phyloP scores from a whole-genome alignment of 805 yeast species.

The Candida boidinii region DNA sequence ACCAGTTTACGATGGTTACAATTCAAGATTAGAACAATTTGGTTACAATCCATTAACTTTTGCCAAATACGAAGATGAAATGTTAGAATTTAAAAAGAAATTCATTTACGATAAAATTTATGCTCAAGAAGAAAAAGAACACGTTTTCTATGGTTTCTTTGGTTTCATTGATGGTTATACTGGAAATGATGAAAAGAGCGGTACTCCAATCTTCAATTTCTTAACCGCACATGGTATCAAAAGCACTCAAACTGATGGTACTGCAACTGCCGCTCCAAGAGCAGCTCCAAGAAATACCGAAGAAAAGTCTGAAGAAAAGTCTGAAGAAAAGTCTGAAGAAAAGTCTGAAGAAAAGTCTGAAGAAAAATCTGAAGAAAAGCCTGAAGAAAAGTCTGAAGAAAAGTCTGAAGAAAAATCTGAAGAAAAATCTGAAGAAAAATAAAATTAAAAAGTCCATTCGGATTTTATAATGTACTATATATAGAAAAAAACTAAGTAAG shows the following conservation, averaged over 20 bases:
- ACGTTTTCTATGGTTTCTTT: conserved; percentile 84
- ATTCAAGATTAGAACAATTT: conserved; percentile 56
- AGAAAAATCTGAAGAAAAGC: neutral
- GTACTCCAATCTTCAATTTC: conserved; percentile 55
- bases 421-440: too few species aligned
- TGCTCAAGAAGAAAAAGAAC: conserved; percentile 80
- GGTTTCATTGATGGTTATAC: conserved; percentile 81
- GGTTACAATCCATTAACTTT: conserved; percentile 77
- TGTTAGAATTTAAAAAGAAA: conserved; percentile 81
- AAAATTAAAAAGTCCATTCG: too few species aligned
- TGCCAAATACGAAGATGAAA: conserved; percentile 52
- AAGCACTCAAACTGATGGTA: conserved; percentile 10
- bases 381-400: neutral
- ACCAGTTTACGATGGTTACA: conserved; percentile 86
- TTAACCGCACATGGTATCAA: conserved; percentile 38
- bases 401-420: neutral
- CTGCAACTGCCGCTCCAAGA: neutral
- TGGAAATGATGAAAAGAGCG: conserved; percentile 36
- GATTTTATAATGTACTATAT: too few species aligned
- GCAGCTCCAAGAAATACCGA: neutral
- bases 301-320: neutral
- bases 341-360: neutral
- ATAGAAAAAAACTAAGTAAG: too few species aligned
- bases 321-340: neutral
- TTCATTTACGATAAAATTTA: conserved; percentile 89